Percentiles rank a stretch among this genome's conserved stretches.
These are phyloP conservation scores for Asparagopsis taxiformis DNA, from an alignment of 31 red algal genomes.

Conservation along the genomic window DNA sequence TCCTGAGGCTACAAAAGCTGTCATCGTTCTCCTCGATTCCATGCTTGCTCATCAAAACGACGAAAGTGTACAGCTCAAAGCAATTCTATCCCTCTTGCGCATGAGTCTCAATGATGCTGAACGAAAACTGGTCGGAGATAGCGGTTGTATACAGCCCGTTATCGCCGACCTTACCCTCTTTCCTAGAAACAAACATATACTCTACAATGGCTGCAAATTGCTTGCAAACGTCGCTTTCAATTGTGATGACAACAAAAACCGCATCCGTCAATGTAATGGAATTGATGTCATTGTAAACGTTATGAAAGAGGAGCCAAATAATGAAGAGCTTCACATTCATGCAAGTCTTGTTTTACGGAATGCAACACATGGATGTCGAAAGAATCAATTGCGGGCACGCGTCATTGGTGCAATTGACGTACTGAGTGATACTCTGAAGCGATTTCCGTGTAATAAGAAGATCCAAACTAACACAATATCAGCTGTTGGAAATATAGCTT, in stretches of 20 bases:
- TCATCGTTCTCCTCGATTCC: slow-evolving; percentile 12
- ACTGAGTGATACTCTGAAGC: neutral
- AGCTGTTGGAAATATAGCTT: slow-evolving; percentile 9
- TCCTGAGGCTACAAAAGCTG: slow-evolving; percentile 1
- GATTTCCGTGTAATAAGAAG: slow-evolving; percentile 13
- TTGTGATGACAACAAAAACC: slow-evolving; percentile 15
- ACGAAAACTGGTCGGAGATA: slow-evolving; percentile 8
- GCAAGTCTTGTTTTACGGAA: slow-evolving; percentile 1
- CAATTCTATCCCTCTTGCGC: slow-evolving; percentile 19
- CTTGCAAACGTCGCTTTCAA: slow-evolving; percentile 1
- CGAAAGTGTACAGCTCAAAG: slow-evolving; percentile 9
- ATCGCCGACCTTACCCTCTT: slow-evolving; percentile 5
- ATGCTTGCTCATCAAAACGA: slow-evolving; percentile 9
- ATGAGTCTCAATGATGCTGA: neutral
- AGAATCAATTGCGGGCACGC: neutral
- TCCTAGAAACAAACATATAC: neutral
- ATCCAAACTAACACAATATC: slow-evolving; percentile 16
- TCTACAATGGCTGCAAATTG: slow-evolving; percentile 1
- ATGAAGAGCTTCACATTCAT: slow-evolving; percentile 12
- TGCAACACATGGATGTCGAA: neutral
- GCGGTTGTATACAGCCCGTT: slow-evolving; percentile 12
- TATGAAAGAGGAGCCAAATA: neutral
- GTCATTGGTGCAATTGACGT: slow-evolving; percentile 1
- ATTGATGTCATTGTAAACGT: slow-evolving; percentile 9
- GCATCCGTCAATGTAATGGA: slow-evolving; percentile 1